Evolutionary conservation across 768 basidiomycete species (phyloP).

Genomic region (Lyophyllum semitale): DNA sequence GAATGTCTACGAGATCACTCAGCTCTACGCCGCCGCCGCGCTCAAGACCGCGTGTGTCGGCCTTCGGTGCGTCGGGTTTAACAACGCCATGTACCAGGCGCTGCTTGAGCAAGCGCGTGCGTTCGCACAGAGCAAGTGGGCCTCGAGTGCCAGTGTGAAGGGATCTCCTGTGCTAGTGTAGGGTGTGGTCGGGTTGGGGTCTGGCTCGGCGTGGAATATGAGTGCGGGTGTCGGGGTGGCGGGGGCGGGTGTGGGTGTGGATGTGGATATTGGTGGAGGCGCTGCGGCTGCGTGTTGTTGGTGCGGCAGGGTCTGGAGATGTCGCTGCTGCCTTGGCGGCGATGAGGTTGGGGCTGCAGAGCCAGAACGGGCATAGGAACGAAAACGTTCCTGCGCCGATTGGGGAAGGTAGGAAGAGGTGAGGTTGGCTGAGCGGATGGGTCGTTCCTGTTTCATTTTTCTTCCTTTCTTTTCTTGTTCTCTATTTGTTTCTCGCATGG

Average conservation of each 20-base stretch:
- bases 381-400: conserved; percentile 19
- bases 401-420: conserved; percentile 15
- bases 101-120: conserved; percentile 65
- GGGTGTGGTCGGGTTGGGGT: conserved; percentile 7
- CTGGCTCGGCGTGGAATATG: conserved; percentile 13
- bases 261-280: background rate
- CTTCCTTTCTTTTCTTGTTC: background rate
- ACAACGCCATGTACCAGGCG: conserved; percentile 60
- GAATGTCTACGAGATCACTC: conserved; percentile 71
- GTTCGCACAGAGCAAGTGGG: conserved; percentile 42
- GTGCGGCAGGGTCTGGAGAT: conserved; percentile 1
- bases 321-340: conserved; percentile 10
- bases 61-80: conserved; percentile 78
- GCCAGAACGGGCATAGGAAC: conserved; percentile 15
- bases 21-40: conserved; percentile 73
- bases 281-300: too few relatives aligned
- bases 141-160: conserved; percentile 9
- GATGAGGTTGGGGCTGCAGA: conserved; percentile 17
- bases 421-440: background rate
- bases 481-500: background rate
- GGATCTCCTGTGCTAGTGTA: conserved; percentile 2
- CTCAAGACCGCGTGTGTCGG: conserved; percentile 74
- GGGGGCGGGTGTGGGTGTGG: background rate
- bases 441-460: too few relatives aligned
- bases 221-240: conserved; percentile 1